These are phyloP conservation scores for maize (Zea mays) DNA, from an alignment of 176 grass and related monocot species.

Conservation along the genomic window Zm-B73-REFERENCE-NAM-5.0 NC_050098.1:178761001-178761500, in stretches of 20 bases:
- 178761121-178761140: not conserved
- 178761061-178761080: not conserved
- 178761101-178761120: not conserved
- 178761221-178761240: constrained; percentile 16
- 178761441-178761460: constrained; percentile 37
- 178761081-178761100: not conserved
- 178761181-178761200: not conserved
- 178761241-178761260: not conserved
- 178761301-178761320: not conserved
- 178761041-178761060: no score
- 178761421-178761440: constrained; percentile 61
- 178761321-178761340: not conserved
- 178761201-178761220: not conserved
- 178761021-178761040: no score
- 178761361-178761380: not conserved
- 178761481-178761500: constrained; percentile 87
- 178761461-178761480: constrained; percentile 64
- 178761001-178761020: no score
- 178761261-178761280: not conserved
- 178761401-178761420: constrained; percentile 47
- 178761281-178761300: not conserved
- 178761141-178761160: constrained; percentile 1
- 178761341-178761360: not conserved
- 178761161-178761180: constrained; percentile 6
- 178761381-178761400: not conserved